Evolutionary conservation across 495 filamentous ascomycete genomes (phyloP).

Genomic region (Aspergillus coremiiformis): DNA sequence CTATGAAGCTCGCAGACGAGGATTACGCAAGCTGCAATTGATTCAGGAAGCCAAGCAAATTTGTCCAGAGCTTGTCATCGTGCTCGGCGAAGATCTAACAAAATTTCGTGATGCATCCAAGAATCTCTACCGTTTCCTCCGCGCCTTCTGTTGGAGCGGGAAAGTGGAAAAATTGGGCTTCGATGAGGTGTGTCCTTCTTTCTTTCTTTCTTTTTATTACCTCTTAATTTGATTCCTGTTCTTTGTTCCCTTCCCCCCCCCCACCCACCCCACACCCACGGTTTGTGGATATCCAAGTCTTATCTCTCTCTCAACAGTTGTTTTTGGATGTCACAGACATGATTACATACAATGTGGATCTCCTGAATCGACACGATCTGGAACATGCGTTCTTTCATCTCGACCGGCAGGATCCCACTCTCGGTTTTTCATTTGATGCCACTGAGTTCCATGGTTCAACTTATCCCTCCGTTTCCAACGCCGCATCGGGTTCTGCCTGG

Average conservation of each 20-base stretch:
- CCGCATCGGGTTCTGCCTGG: not conserved
- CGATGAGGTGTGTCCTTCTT: constrained; percentile 69
- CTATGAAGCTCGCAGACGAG: constrained; percentile 72
- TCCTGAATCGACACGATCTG: constrained; percentile 62
- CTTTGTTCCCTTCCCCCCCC: not conserved
- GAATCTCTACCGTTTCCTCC: constrained; percentile 61
- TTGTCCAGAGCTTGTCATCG: constrained; percentile 78
- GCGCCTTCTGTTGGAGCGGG: constrained; percentile 62
- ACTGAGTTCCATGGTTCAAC: constrained; percentile 51
- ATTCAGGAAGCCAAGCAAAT: constrained; percentile 71
- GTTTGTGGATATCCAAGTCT: not conserved
- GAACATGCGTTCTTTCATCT: constrained; percentile 70
- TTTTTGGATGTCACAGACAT: constrained; percentile 80
- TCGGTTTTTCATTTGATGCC: constrained; percentile 73
- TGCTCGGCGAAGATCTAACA: constrained; percentile 80
- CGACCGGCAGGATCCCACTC: constrained; percentile 64
- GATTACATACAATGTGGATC: constrained; percentile 64
- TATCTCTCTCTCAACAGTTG: constrained; percentile 10
- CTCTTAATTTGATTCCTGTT: not conserved
- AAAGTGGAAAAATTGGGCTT: constrained; percentile 76
- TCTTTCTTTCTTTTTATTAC: too few relatives aligned
- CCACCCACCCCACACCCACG: not conserved
- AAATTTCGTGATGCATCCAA: constrained; percentile 83
- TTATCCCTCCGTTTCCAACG: constrained; percentile 32
- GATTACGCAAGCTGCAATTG: constrained; percentile 75